Evolutionary conservation across 2,329 filamentous ascomycete species (phyloP), one percentile per base, ranked within the genome.

Genomic region (Cercospora sp.): DNA sequence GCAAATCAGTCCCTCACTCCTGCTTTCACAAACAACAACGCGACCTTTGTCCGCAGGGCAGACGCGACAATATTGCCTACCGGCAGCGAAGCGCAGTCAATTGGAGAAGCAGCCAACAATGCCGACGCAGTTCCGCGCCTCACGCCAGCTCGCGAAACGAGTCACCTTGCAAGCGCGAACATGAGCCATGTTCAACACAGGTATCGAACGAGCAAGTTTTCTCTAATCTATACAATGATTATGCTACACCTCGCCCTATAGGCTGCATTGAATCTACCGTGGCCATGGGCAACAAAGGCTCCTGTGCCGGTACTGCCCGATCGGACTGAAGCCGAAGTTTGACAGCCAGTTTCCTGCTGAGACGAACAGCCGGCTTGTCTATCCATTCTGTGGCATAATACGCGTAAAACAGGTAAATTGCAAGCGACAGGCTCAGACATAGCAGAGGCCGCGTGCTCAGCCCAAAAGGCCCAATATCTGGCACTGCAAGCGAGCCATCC

Each of bases 321-420:
- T 30, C 42, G 3, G 60, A 3, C 2, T 63, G 31, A 12, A 63
- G 30, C 42, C 42, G 26, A 36, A 39, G 42, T n/a, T 18, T 48
- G 26, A 51, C 60, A 51, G 42, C 42, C 26, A 63, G n/a, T 26
- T 63, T 63, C 74, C 83, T 86, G 23, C 85, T 83, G 70, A 88
- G 84, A 72, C 81, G 81, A 63, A 88, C 86, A 5, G 83, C 83
- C 0, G 86, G 86, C 60, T 83, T 81, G 70, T 89, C 87, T 16
- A 88, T 82, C 3, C 80, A 80, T 30, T 86, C 80, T 82, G 85
- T 87, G 69, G 86, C 87, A 5, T 88, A 72, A 67, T 88, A 86
- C 1, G 86, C 82, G 67, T 81, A 82, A 82, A 84, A 87, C 13
- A 89, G 79, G 0, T 81, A 79, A 13, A 83, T 82, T 20, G 87